Conservation (phyloP, 1,284 basidiomycete genomes). For the Trametes versicolor region DNA sequence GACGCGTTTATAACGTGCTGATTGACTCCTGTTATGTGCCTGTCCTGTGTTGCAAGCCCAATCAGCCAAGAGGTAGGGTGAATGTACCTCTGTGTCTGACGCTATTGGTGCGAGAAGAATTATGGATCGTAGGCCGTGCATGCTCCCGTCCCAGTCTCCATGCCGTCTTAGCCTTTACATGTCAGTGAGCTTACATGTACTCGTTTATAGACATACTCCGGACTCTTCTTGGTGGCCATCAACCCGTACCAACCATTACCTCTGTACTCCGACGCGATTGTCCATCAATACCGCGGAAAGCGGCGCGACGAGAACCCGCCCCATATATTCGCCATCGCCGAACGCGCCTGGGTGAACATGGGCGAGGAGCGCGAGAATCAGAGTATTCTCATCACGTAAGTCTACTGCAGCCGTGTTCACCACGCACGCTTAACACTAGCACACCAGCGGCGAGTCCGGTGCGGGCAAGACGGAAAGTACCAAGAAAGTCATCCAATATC, state of each 20-base stretch:
- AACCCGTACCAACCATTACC: conserved; percentile 97
- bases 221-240: conserved; percentile 96
- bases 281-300: conserved; percentile 93
- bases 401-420: conserved; percentile 32
- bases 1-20: too few species aligned
- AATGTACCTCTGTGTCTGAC: too few species aligned
- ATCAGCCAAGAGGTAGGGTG: too few species aligned
- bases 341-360: conserved; percentile 99
- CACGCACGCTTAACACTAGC: not conserved
- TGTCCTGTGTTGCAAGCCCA: too few species aligned
- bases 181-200: not conserved
- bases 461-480: conserved; percentile 99
- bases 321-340: conserved; percentile 97
- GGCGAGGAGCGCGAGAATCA: conserved; percentile 97
- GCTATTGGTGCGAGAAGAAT: too few species aligned
- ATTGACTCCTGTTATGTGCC: too few species aligned
- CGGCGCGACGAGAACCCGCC: conserved; percentile 96
- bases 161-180: not conserved
- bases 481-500: conserved; percentile 99
- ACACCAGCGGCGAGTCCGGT: conserved; percentile 91
- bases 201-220: conserved; percentile 86
- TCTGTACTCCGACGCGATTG: conserved; percentile 92
- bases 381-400: conserved; percentile 97
- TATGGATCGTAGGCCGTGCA: too few species aligned
- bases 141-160: too few species aligned